phyloP scores from a whole-genome alignment of 768 basidiomycete genomes.

The Serpula lacrymans region DNA sequence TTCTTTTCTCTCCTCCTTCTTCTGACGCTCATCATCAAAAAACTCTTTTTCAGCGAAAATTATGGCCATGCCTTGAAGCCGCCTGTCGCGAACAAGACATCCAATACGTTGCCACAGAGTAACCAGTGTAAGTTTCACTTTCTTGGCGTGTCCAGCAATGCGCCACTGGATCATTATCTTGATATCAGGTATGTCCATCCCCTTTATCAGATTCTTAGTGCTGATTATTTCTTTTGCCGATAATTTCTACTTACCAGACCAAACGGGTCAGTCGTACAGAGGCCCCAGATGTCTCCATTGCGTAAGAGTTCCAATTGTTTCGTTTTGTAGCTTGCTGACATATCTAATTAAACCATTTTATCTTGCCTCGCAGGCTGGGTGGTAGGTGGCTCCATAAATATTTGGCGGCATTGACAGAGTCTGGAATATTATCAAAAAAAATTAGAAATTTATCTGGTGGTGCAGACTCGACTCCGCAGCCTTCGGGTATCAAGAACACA shows the following conservation, averaged over 20 bases:
- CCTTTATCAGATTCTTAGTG: conserved; percentile 3
- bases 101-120: conserved; percentile 10
- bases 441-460: conserved; percentile 17
- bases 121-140: conserved; percentile 1
- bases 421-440: conserved; percentile 24
- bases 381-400: conserved; percentile 12
- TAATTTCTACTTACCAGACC: conserved; percentile 32
- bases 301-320: conserved; percentile 9
- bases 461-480: conserved; percentile 5
- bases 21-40: conserved; percentile 5
- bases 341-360: conserved; percentile 21
- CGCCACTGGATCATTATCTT: conserved; percentile 10
- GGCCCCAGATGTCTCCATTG: conserved; percentile 19
- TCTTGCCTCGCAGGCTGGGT: conserved; percentile 8
- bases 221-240: background rate
- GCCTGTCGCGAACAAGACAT: background rate
- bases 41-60: conserved; percentile 8
- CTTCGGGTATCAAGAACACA: conserved; percentile 13
- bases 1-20: conserved; percentile 2
- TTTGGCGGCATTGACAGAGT: conserved; percentile 11
- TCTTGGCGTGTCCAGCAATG: too few species aligned
- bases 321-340: conserved; percentile 15
- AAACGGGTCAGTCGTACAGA: conserved; percentile 28
- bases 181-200: conserved; percentile 9
- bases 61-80: conserved; percentile 1